Percentiles rank a stretch among this genome's conserved stretches.
phyloP scores from a whole-genome alignment of 1,284 basidiomycete genomes.

The Rhodotorula sp. region DNA sequence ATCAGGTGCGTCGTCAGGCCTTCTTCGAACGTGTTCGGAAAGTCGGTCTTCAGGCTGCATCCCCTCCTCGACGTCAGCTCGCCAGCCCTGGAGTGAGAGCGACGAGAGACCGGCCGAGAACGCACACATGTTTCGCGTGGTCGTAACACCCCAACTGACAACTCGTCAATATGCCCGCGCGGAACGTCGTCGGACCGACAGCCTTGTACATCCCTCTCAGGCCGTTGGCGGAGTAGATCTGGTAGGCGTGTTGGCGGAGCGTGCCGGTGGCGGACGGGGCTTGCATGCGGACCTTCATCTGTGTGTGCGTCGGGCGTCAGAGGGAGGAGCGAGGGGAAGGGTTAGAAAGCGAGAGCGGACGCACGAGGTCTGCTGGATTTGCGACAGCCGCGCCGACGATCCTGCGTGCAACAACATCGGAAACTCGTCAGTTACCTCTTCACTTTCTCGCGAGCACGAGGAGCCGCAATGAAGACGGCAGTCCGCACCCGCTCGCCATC shows the following conservation, averaged over 20 bases:
- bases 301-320: background rate
- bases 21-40: constrained; percentile 39
- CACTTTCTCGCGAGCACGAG: too few species aligned
- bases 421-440: background rate
- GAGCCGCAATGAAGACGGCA: background rate
- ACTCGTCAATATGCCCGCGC: constrained; percentile 44
- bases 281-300: constrained; percentile 44
- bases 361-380: constrained; percentile 43
- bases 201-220: constrained; percentile 40
- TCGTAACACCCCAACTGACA: constrained; percentile 43
- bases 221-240: constrained; percentile 25
- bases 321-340: background rate
- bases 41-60: constrained; percentile 37
- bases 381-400: constrained; percentile 44
- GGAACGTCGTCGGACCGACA: constrained; percentile 40
- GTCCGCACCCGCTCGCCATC: constrained; percentile 29
- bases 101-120: background rate
- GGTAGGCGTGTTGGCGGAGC: constrained; percentile 28
- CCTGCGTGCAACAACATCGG: background rate
- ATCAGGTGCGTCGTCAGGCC: constrained; percentile 41
- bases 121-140: constrained; percentile 38
- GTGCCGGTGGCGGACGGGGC: constrained; percentile 33
- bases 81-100: too few species aligned
- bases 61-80: background rate
- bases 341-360: background rate